Base-by-base conservation (phyloP, 2,329 filamentous ascomycete genomes). In the Aspergillus unguis region DNA sequence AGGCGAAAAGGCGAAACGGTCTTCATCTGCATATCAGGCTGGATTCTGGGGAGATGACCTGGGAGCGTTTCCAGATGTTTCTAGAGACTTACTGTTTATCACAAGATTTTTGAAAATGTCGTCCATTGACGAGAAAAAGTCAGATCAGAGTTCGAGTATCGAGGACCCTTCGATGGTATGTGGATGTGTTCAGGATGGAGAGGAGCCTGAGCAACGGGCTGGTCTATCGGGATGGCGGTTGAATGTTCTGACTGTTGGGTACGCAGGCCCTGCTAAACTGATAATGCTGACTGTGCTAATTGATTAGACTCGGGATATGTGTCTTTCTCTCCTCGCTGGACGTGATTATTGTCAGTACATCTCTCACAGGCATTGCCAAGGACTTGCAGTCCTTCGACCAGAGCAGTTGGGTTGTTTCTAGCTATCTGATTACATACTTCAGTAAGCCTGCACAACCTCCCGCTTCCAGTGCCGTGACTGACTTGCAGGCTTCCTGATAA, bases 391-490 rank as follows among this genome's bases (percentile, higher is more conserved):
- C 9, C 6, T 48, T 48, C 17, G 44, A 42, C 27, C 29, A 43
- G 41, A 52, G 44, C 11, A 47, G 50, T 38, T 52, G 44, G 44
- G 44, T 52, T 2, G 38, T 52, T 6, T 42, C 44, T 6, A 42
- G 36, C 26, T 52, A 47, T 11, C 17, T 48, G 9, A 37, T 25
- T 10, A 37, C 32, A 3, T 46, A 46, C 33, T 36, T 36, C 8
- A 36, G 32, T 46, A 37, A 7, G 8, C 8, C 8, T 26, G 8
- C 17, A 17, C 17, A 17, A 17, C 17, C 17, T 17, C 17, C 17
- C 17, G 17, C 17, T 17, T 17, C 17, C 17, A 17, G 17, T 17
- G 17, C 17, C 17, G 17, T 17, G 17, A 46, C 25, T 27, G 11
- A 17, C 23, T 37, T 6, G 7, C 4, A 52, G 50, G 44, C 31